A percentile compares a stretch with the other conserved stretches of the same genome.
phyloP scores from a whole-genome alignment of 2,329 filamentous ascomycete species.

The Geosmithia morbida region DNA sequence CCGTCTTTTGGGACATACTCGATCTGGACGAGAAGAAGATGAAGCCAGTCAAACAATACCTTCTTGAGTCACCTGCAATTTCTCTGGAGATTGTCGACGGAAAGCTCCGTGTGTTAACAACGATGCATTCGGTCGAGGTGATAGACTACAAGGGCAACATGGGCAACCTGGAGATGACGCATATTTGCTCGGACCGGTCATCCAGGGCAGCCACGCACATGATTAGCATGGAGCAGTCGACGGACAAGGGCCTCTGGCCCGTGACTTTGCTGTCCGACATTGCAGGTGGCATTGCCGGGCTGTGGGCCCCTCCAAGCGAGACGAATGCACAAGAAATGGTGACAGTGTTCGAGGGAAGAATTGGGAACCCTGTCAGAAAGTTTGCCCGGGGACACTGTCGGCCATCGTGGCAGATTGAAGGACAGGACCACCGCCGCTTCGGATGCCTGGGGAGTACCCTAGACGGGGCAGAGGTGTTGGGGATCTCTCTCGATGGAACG shows the following conservation, averaged over 20 bases:
- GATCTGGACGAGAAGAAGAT: constrained; percentile 36
- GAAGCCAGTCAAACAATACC: constrained; percentile 26
- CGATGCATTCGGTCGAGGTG: constrained; percentile 38
- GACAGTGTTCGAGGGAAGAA: constrained; percentile 38
- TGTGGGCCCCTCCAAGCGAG: constrained; percentile 32
- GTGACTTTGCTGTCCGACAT: constrained; percentile 33
- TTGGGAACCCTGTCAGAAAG: constrained; percentile 41
- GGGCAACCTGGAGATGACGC: constrained; percentile 17
- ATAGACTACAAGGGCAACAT: constrained; percentile 29
- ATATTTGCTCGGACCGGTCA: constrained; percentile 30
- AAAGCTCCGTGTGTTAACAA: constrained; percentile 36
- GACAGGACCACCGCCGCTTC: constrained; percentile 18
- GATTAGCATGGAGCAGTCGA: constrained; percentile 25
- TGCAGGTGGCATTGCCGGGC: constrained; percentile 29
- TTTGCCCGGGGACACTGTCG: constrained; percentile 38
- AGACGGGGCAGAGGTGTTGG: constrained; percentile 41
- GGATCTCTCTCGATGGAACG: constrained; percentile 54
- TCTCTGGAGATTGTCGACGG: constrained; percentile 30
- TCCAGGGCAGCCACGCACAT: constrained; percentile 28
- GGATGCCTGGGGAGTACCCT: constrained; percentile 25
- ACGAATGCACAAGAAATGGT: constrained; percentile 22
- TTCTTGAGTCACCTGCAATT: constrained; percentile 37
- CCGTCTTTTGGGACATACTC: constrained; percentile 41
- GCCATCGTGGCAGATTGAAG: constrained; percentile 30
- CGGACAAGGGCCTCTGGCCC: constrained; percentile 15